A percentile compares a stretch with the other conserved stretches of the same genome.
These are phyloP conservation scores for Cyberlindnera mrakii DNA, from an alignment of 805 yeast species.

Conservation along the genomic window DNA sequence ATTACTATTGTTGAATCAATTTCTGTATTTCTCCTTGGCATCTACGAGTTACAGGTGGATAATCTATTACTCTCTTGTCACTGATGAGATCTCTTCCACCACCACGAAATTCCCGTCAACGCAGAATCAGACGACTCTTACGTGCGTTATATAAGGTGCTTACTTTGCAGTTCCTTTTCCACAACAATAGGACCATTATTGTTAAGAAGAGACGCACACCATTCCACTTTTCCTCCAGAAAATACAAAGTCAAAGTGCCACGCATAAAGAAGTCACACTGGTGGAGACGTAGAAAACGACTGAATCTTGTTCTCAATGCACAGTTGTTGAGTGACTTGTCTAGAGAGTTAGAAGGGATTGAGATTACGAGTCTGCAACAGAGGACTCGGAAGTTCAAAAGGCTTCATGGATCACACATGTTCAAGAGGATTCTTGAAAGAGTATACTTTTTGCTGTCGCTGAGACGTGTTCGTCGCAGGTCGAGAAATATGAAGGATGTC, in stretches of 20 bases:
- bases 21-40: too few species aligned
- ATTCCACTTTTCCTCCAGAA: constrained; percentile 17
- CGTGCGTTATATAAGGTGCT: constrained; percentile 10
- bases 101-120: constrained; percentile 20
- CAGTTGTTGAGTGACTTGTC: constrained; percentile 13
- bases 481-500: neutral
- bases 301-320: constrained; percentile 9
- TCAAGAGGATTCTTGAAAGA: neutral
- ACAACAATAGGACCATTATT: constrained; percentile 5
- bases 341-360: constrained; percentile 4
- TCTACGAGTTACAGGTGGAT: too few species aligned
- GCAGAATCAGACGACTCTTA: constrained; percentile 14
- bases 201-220: constrained; percentile 18
- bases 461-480: neutral
- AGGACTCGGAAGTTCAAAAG: neutral
- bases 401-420: too few species aligned
- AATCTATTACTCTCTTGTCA: too few species aligned
- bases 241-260: constrained; percentile 20
- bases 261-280: neutral
- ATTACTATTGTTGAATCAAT: too few species aligned
- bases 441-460: neutral
- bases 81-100: constrained; percentile 23
- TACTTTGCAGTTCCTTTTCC: constrained; percentile 14
- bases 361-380: neutral
- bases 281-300: neutral